Evolutionary conservation across 2,329 filamentous ascomycete genomes (phyloP).

Genomic region (Penicillium thymicola): DNA sequence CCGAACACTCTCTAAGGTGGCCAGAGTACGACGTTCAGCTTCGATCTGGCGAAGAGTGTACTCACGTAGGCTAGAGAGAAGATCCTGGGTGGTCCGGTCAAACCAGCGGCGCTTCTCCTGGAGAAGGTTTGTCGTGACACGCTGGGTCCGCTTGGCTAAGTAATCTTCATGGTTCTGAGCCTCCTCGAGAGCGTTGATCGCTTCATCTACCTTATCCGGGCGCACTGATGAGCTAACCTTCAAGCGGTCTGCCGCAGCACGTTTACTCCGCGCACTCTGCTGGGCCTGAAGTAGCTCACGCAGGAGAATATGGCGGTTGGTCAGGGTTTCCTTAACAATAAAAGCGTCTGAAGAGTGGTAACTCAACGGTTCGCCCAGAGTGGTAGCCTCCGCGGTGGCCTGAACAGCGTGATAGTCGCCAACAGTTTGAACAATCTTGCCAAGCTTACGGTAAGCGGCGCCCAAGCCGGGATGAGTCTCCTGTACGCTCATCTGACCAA

Average conservation of each 20-base stretch:
- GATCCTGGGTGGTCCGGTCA: conserved; percentile 75
- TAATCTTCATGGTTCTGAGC: conserved; percentile 77
- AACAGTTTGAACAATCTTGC: conserved; percentile 86
- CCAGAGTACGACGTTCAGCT: conserved; percentile 84
- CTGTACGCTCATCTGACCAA: conserved; percentile 81
- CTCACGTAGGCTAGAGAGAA: conserved; percentile 80
- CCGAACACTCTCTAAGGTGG: conserved; percentile 87
- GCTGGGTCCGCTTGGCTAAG: conserved; percentile 78
- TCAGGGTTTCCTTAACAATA: conserved; percentile 96
- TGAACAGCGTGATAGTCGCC: conserved; percentile 96
- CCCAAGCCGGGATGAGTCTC: conserved; percentile 85
- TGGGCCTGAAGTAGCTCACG: conserved; percentile 92
- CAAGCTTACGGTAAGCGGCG: conserved; percentile 91
- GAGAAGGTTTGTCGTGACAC: conserved; percentile 84
- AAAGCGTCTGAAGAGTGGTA: conserved; percentile 96
- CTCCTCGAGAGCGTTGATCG: conserved; percentile 86
- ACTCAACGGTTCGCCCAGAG: conserved; percentile 85
- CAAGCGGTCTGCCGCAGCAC: conserved; percentile 81
- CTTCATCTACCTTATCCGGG: conserved; percentile 94
- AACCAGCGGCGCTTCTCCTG: conserved; percentile 92
- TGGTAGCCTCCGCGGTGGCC: conserved; percentile 93
- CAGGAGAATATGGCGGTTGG: conserved; percentile 93
- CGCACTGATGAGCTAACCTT: conserved; percentile 84
- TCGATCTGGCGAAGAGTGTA: conserved; percentile 95
- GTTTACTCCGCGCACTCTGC: conserved; percentile 75